These are phyloP conservation scores for Aureobasidium sp. DNA, from an alignment of 2,329 filamentous ascomycete species.

Conservation along the genomic window DNA sequence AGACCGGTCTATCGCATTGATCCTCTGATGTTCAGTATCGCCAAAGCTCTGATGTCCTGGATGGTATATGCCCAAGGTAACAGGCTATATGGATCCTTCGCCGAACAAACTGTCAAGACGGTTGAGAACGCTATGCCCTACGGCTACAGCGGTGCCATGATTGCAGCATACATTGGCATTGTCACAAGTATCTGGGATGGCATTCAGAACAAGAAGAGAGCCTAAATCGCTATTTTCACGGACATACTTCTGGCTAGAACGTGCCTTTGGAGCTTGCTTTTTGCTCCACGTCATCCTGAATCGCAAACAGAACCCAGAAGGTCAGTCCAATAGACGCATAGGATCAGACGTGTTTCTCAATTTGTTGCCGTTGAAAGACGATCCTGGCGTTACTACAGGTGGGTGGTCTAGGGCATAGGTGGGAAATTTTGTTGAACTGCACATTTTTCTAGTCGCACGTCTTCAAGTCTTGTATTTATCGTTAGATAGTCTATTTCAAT, in stretches of 20 bases:
- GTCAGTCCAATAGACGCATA: neutral
- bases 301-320: no score
- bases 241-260: neutral
- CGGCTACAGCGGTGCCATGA: conserved; percentile 62
- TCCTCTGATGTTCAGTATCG: conserved; percentile 82
- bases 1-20: conserved; percentile 60
- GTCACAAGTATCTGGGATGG: conserved; percentile 71
- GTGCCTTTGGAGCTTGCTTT: neutral
- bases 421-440: neutral
- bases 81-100: conserved; percentile 56
- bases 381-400: neutral
- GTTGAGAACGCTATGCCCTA: conserved; percentile 63
- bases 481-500: neutral
- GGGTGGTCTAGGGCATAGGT: neutral
- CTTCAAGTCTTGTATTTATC: neutral
- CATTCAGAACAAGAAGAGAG: conserved; percentile 51
- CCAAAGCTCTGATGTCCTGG: conserved; percentile 75
- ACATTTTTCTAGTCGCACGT: neutral
- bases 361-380: neutral
- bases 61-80: conserved; percentile 67
- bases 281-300: neutral
- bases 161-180: conserved; percentile 60
- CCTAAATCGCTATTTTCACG: neutral
- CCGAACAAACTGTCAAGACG: conserved; percentile 51
- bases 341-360: neutral